Conservation (phyloP, 2,329 filamentous ascomycete genomes). For the Laburnicola sp. region DNA sequence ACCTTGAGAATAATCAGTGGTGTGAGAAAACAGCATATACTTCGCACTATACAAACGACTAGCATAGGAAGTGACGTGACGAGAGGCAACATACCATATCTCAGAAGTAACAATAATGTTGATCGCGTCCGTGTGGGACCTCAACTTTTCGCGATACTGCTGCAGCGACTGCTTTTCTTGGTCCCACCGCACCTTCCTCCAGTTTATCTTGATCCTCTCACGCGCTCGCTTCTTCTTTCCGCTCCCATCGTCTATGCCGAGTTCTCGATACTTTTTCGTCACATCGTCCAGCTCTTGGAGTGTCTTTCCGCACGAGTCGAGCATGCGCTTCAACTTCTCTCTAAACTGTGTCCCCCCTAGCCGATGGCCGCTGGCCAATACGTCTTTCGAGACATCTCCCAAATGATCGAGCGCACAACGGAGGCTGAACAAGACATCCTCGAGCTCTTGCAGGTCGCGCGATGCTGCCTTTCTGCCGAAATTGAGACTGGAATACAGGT, state of each 20-base stretch:
- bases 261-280: slow-evolving; percentile 9
- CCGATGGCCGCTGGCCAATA: neutral
- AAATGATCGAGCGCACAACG: slow-evolving; percentile 7
- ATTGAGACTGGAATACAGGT: slow-evolving; percentile 4
- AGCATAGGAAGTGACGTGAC: neutral
- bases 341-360: neutral
- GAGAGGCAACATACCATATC: neutral
- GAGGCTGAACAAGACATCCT: slow-evolving; percentile 7
- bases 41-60: too few species aligned
- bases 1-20: neutral
- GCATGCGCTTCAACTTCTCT: slow-evolving; percentile 5
- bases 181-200: slow-evolving; percentile 10
- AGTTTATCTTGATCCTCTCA: slow-evolving; percentile 6
- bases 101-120: slow-evolving; percentile 6
- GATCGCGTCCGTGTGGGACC: slow-evolving; percentile 6
- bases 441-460: slow-evolving; percentile 4
- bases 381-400: slow-evolving; percentile 3
- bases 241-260: neutral
- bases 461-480: neutral
- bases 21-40: too few species aligned
- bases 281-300: slow-evolving; percentile 6
- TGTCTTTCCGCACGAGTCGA: slow-evolving; percentile 3
- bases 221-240: neutral
- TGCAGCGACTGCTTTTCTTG: slow-evolving; percentile 9
- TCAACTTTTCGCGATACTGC: slow-evolving; percentile 7